Conservation (phyloP, 2,329 filamentous ascomycete species). For the Blastomyces emzantsi region DNA sequence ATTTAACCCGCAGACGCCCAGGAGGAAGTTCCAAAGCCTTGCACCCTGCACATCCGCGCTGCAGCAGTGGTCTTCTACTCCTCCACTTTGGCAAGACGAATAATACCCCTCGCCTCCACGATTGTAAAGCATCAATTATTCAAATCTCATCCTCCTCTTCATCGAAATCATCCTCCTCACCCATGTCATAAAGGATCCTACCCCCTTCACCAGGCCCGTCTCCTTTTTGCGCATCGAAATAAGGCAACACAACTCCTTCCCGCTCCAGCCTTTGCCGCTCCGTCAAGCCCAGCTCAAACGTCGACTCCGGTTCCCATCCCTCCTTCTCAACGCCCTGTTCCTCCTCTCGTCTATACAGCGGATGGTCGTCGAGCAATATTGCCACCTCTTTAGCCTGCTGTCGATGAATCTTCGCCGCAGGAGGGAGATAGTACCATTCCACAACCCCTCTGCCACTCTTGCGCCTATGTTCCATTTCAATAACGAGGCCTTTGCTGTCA, state of each 20-base stretch:
- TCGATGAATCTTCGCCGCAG: conserved; percentile 36
- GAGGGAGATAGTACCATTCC: conserved; percentile 56
- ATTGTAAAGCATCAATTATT: conserved; percentile 12
- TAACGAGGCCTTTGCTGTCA: conserved; percentile 55
- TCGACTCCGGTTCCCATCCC: conserved; percentile 50
- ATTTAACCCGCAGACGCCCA: background rate
- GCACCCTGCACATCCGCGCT: too few relatives aligned
- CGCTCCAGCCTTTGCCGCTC: conserved; percentile 81
- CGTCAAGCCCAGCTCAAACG: conserved; percentile 78
- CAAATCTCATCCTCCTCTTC: conserved; percentile 90
- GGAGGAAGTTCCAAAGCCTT: background rate
- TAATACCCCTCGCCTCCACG: background rate
- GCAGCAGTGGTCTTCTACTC: background rate
- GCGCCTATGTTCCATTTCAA: conserved; percentile 78
- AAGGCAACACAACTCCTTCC: conserved; percentile 84
- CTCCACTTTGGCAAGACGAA: background rate
- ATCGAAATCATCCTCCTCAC: conserved; percentile 91
- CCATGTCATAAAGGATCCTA: conserved; percentile 94
- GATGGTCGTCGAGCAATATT: conserved; percentile 66
- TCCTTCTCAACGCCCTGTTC: conserved; percentile 36
- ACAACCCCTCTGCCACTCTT: conserved; percentile 69
- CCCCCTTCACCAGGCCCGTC: conserved; percentile 69
- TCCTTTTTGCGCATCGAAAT: conserved; percentile 87
- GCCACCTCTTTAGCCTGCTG: conserved; percentile 44
- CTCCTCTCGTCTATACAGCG: conserved; percentile 50